phyloP scores from a whole-genome alignment of 352 stramenopile genomes.

The Phytopythium cucurbitacearum region DNA sequence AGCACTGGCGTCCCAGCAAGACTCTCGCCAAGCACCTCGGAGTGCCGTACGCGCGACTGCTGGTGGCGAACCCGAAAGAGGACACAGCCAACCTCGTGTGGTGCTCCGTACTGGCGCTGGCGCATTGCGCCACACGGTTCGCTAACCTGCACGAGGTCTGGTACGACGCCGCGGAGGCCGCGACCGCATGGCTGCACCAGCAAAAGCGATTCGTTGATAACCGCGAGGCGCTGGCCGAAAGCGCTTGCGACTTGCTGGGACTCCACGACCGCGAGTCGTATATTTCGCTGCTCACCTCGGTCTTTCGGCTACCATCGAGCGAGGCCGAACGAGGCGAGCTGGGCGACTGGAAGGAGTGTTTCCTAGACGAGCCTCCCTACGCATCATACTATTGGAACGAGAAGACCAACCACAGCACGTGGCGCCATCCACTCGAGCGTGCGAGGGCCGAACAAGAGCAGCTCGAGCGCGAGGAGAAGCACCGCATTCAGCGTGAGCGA shows the following conservation, averaged over 20 bases:
- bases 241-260: constrained; percentile 29
- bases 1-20: constrained; percentile 39
- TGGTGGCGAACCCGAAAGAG: constrained; percentile 34
- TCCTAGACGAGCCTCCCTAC: constrained; percentile 53
- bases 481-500: constrained; percentile 12
- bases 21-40: constrained; percentile 39
- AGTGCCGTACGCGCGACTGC: constrained; percentile 25
- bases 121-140: constrained; percentile 32
- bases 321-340: constrained; percentile 13
- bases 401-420: constrained; percentile 47
- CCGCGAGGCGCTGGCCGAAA: constrained; percentile 45
- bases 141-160: constrained; percentile 47
- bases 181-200: constrained; percentile 37
- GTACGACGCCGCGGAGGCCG: constrained; percentile 32
- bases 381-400: constrained; percentile 65
- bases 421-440: constrained; percentile 48
- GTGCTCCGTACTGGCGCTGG: constrained; percentile 43
- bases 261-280: constrained; percentile 17
- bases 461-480: constrained; percentile 20
- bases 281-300: constrained; percentile 22
- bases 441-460: constrained; percentile 33
- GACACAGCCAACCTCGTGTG: constrained; percentile 46
- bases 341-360: constrained; percentile 41
- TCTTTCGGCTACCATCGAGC: constrained; percentile 36
- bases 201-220: constrained; percentile 46